Percentiles rank a stretch among this genome's conserved stretches.
These are phyloP conservation scores for Actinidia arguta DNA, from an alignment of 179 eudicot genomes.

Conservation along the genomic window DNA sequence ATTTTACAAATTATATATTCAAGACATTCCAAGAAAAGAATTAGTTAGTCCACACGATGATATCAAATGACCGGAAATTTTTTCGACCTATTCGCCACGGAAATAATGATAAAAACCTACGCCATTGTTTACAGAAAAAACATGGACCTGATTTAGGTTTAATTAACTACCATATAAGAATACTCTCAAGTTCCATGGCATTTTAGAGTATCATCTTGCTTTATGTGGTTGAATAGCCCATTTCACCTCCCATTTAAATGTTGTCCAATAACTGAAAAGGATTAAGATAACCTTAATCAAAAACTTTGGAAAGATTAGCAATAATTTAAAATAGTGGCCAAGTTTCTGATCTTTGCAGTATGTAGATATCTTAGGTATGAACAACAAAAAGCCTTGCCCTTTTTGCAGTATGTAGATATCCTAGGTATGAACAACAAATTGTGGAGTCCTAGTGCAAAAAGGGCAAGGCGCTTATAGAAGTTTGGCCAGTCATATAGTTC, in stretches of 20 bases:
- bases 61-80: not conserved
- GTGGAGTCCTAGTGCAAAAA: not conserved
- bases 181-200: not conserved
- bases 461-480: not conserved
- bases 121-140: not conserved
- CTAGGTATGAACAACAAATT: not conserved
- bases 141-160: not conserved
- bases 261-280: not conserved
- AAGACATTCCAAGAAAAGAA: not conserved
- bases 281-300: not conserved
- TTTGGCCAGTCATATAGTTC: not conserved
- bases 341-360: not conserved
- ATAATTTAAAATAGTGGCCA: not conserved
- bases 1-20: not conserved
- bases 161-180: not conserved
- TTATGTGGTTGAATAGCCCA: not conserved
- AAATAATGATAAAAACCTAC: not conserved
- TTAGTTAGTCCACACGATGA: not conserved
- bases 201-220: not conserved
- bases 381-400: too few relatives aligned
- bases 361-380: not conserved
- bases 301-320: not conserved
- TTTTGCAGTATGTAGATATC: not conserved
- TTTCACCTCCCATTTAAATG: not conserved
- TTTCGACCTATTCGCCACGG: not conserved